A percentile compares a stretch with the other conserved stretches of the same genome.
phyloP scores from a whole-genome alignment of 176 grass and related monocot species.

The Puccinellia tenuiflora region DNA sequence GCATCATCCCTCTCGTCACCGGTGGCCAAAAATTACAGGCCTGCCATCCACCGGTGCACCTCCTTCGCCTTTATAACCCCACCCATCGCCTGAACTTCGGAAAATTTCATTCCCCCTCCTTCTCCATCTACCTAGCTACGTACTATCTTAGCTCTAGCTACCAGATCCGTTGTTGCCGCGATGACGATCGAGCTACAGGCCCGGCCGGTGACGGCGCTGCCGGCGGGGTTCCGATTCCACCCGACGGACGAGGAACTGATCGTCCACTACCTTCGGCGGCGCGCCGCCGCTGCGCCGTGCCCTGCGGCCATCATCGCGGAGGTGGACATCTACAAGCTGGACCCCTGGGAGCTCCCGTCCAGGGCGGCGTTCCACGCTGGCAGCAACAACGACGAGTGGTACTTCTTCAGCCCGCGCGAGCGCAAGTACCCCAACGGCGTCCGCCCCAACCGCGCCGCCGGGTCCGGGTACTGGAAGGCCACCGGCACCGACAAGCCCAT shows the following conservation, averaged over 20 bases:
- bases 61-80: neutral
- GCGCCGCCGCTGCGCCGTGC: slow-evolving; percentile 22
- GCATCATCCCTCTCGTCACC: slow-evolving; percentile 11
- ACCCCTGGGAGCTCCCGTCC: slow-evolving; percentile 44
- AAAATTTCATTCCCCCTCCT: neutral
- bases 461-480: slow-evolving; percentile 85
- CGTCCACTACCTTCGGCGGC: slow-evolving; percentile 44
- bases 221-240: slow-evolving; percentile 52
- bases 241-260: slow-evolving; percentile 56
- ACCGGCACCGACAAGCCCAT: slow-evolving; percentile 94
- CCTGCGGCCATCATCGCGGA: slow-evolving; percentile 38
- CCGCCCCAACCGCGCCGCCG: slow-evolving; percentile 48
- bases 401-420: slow-evolving; percentile 56
- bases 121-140: neutral
- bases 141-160: no score
- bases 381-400: slow-evolving; percentile 29
- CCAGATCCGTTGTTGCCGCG: no score
- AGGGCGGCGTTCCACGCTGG: slow-evolving; percentile 26
- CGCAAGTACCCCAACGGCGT: slow-evolving; percentile 57
- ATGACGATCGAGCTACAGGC: slow-evolving; percentile 26
- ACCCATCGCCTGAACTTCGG: neutral
- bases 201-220: neutral
- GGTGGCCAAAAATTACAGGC: neutral
- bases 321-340: slow-evolving; percentile 55
- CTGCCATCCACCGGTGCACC: neutral